These are phyloP conservation scores for Neofusicoccum kwambonambiense DNA, from an alignment of 2,329 filamentous ascomycete genomes.

Conservation along the genomic window DNA sequence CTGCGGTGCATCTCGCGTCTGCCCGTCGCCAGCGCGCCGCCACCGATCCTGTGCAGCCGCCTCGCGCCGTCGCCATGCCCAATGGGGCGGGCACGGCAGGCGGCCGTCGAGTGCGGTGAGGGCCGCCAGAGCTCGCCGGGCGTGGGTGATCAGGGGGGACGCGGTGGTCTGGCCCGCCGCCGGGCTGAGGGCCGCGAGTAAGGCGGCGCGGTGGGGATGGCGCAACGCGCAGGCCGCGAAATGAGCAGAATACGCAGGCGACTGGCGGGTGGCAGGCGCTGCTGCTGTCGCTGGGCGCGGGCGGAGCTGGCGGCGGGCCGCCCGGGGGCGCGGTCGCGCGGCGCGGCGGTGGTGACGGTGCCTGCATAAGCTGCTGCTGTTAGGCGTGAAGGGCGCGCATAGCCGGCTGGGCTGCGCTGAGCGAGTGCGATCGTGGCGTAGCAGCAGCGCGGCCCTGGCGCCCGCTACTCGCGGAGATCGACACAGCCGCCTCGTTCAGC, in stretches of 20 bases:
- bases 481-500: conserved; percentile 17
- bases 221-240: conserved; percentile 13
- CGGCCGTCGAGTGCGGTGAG: conserved; percentile 15
- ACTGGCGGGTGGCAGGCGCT: neutral
- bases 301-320: neutral
- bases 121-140: neutral
- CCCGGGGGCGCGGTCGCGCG: neutral
- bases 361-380: conserved; percentile 11
- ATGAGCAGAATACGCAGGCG: conserved; percentile 2
- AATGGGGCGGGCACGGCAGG: conserved; percentile 16
- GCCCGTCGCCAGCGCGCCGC: conserved; percentile 13
- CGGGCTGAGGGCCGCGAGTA: conserved; percentile 6
- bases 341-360: neutral
- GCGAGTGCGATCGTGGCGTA: conserved; percentile 16
- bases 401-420: neutral
- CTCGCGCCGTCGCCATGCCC: conserved; percentile 17
- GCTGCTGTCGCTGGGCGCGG: neutral
- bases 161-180: neutral
- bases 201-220: conserved; percentile 1
- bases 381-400: conserved; percentile 7
- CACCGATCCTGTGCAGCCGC: conserved; percentile 16
- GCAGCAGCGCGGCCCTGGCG: conserved; percentile 9
- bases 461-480: conserved; percentile 10
- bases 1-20: conserved; percentile 15
- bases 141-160: conserved; percentile 6